A percentile compares a stretch with the other conserved stretches of the same genome.
Conservation (phyloP, 225 moss, liverwort and hornwort species). For the Pleurozium schreberi region DNA sequence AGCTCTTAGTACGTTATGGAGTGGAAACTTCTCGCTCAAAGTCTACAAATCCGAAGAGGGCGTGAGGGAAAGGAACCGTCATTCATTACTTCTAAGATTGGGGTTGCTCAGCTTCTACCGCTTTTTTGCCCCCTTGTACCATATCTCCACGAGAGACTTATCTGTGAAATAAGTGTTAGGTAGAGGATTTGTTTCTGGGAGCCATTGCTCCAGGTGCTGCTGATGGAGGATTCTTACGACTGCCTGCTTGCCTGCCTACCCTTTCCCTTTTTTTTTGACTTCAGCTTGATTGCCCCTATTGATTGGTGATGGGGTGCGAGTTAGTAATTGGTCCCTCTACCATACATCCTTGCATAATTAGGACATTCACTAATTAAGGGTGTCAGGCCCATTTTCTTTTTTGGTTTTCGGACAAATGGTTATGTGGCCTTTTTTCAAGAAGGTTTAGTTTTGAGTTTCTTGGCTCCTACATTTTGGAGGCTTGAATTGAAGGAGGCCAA, state of each 20-base stretch:
- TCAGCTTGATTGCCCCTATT: neutral
- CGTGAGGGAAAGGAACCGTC: neutral
- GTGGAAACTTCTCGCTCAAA: constrained; percentile 21
- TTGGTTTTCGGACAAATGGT: no score
- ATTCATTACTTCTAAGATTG: neutral
- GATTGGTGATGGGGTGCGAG: no score
- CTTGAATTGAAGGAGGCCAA: no score
- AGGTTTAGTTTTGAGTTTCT: no score
- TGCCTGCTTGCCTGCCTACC: neutral
- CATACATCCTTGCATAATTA: no score
- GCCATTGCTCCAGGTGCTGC: constrained; percentile 23
- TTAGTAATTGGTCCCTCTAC: no score
- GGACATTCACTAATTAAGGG: no score
- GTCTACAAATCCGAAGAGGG: neutral
- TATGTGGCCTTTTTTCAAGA: no score
- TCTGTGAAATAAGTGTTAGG: neutral
- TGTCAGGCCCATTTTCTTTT: no score
- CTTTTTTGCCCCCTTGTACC: constrained; percentile 31
- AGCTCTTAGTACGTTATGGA: constrained; percentile 49
- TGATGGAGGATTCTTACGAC: neutral
- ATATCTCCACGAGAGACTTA: neutral
- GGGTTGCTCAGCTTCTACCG: constrained; percentile 3
- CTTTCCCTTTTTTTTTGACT: constrained; percentile 4
- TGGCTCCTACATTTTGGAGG: no score
- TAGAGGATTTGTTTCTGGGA: constrained; percentile 4